Conservation (phyloP, 495 filamentous ascomycete genomes). For the Hypoxylon trugodes region DNA sequence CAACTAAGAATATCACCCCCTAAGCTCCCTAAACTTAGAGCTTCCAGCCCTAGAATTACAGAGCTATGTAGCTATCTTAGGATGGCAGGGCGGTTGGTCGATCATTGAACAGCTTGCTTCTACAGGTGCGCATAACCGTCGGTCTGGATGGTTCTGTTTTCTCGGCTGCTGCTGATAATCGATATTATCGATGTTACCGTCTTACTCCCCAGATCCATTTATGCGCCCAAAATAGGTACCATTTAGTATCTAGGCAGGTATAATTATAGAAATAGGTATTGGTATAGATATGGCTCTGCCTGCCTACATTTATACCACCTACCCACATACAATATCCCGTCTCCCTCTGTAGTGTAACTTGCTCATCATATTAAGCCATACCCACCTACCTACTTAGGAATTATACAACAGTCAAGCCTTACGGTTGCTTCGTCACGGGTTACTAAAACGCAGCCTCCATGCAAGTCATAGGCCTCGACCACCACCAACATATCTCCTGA, state of each 20-base stretch:
- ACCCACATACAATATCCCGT: not conserved
- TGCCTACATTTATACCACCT: not conserved
- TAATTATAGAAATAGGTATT: too few relatives aligned
- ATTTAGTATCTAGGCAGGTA: too few relatives aligned
- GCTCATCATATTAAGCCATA: not conserved
- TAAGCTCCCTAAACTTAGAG: too few relatives aligned
- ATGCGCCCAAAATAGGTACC: too few relatives aligned
- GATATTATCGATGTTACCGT: conserved; percentile 10
- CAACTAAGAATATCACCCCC: too few relatives aligned
- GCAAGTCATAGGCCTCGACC: conserved; percentile 1
- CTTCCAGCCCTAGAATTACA: not conserved
- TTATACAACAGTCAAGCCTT: not conserved
- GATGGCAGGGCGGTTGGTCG: not conserved
- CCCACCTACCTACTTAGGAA: conserved; percentile 1
- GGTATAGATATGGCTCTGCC: conserved; percentile 1
- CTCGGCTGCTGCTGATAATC: conserved; percentile 18
- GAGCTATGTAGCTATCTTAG: too few relatives aligned
- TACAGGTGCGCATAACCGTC: conserved; percentile 17
- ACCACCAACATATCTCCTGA: not conserved
- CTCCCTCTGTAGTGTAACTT: not conserved
- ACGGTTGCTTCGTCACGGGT: conserved; percentile 15
- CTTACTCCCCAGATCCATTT: conserved; percentile 1
- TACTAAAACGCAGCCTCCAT: conserved; percentile 8
- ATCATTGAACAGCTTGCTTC: not conserved
- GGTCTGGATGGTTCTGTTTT: conserved; percentile 19